Percentiles rank a stretch among this genome's conserved stretches.
These are phyloP conservation scores for Kwoniella europaea DNA, from an alignment of 768 basidiomycete species.

Conservation along the genomic window DNA sequence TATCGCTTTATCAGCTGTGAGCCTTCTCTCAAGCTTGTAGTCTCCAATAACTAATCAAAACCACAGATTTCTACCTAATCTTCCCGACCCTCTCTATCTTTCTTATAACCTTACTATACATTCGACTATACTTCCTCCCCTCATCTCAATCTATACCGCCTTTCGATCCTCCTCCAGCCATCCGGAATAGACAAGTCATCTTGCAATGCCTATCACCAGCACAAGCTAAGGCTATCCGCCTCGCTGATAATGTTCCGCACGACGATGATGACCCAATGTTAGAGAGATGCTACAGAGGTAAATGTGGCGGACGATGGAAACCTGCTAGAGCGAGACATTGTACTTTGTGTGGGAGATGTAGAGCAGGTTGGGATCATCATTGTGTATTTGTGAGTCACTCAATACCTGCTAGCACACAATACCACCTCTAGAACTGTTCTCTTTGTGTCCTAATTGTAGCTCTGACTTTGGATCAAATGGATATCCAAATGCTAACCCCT, in stretches of 20 bases:
- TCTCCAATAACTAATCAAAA: no score
- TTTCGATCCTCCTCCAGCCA: slow-evolving; percentile 25
- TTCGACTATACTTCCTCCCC: slow-evolving; percentile 50
- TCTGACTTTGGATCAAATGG: no score
- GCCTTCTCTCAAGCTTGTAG: no score
- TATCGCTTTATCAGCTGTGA: no score
- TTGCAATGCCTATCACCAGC: slow-evolving; percentile 45
- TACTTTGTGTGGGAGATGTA: slow-evolving; percentile 53
- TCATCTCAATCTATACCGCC: slow-evolving; percentile 39
- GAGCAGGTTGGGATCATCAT: slow-evolving; percentile 59
- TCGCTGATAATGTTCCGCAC: neutral
- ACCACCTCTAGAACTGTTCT: no score
- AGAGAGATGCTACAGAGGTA: slow-evolving; percentile 52
- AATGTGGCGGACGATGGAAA: slow-evolving; percentile 57
- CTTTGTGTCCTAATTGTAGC: no score
- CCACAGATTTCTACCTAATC: slow-evolving; percentile 28
- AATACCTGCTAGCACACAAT: neutral
- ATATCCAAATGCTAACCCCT: neutral
- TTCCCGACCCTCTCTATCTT: slow-evolving; percentile 31
- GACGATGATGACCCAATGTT: slow-evolving; percentile 19
- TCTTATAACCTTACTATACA: slow-evolving; percentile 31
- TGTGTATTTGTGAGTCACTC: slow-evolving; percentile 53
- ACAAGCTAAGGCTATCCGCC: slow-evolving; percentile 22
- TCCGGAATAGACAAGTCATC: slow-evolving; percentile 25
- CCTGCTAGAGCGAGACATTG: slow-evolving; percentile 59